Evolutionary conservation across 2,329 filamentous ascomycete species (phyloP).

Genomic region (Fusarium torreyae): DNA sequence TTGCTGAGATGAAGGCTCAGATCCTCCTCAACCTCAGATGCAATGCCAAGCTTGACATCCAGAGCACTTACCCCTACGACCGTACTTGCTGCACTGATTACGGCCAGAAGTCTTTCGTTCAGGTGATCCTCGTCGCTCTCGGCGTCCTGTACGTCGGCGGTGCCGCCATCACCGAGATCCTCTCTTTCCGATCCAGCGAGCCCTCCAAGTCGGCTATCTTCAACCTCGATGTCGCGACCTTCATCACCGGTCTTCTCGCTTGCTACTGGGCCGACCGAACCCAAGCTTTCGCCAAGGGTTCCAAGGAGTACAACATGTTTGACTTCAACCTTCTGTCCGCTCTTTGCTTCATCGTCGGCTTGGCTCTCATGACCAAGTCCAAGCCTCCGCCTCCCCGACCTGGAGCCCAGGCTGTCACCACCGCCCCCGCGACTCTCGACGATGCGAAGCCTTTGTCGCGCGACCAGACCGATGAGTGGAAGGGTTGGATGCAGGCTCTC

Average conservation of each 20-base stretch:
- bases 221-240: constrained; percentile 45
- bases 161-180: constrained; percentile 33
- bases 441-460: constrained; percentile 54
- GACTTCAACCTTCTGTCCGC: constrained; percentile 45
- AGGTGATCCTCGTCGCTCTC: constrained; percentile 42
- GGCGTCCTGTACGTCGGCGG: constrained; percentile 37
- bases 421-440: constrained; percentile 30
- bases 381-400: constrained; percentile 25
- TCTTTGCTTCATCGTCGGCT: constrained; percentile 32
- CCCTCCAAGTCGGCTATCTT: constrained; percentile 31
- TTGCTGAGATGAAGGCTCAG: constrained; percentile 53
- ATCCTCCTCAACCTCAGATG: constrained; percentile 70
- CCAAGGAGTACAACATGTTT: constrained; percentile 42
- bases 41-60: constrained; percentile 57
- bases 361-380: constrained; percentile 43
- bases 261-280: constrained; percentile 53
- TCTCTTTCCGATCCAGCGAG: constrained; percentile 26
- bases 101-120: constrained; percentile 45
- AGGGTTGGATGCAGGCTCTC: constrained; percentile 74
- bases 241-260: constrained; percentile 44
- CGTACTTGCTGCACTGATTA: constrained; percentile 70
- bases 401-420: constrained; percentile 1
- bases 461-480: constrained; percentile 75
- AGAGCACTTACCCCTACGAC: constrained; percentile 60
- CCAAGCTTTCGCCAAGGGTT: constrained; percentile 49